Conservation (phyloP, 805 yeast species). For the Pichia sporocuriosa region DNA sequence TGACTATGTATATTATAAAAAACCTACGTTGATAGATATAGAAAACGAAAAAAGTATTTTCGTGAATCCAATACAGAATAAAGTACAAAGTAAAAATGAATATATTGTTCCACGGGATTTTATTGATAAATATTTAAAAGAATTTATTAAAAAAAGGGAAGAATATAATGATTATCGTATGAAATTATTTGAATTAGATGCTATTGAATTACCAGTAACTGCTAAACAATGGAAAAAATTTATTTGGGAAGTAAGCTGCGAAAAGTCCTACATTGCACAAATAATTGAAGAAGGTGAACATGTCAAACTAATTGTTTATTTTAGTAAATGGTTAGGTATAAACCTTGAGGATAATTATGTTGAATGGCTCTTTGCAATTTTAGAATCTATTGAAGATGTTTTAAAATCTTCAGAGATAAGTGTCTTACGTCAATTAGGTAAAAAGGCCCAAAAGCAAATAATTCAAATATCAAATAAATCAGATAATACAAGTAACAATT, state of each 20-base stretch:
- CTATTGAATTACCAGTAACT: slow-evolving; percentile 31
- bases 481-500: too few species aligned
- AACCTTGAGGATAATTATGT: slow-evolving; percentile 24
- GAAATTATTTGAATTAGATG: slow-evolving; percentile 21
- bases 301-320: slow-evolving; percentile 35
- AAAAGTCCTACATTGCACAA: slow-evolving; percentile 24
- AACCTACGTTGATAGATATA: too few species aligned
- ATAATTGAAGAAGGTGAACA: slow-evolving; percentile 31
- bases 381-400: slow-evolving; percentile 34
- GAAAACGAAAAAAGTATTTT: too few species aligned
- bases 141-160: slow-evolving; percentile 14
- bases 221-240: slow-evolving; percentile 38
- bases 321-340: slow-evolving; percentile 36
- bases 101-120: neutral
- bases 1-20: slow-evolving; percentile 6
- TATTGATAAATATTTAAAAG: slow-evolving; percentile 12
- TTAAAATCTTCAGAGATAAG: slow-evolving; percentile 34
- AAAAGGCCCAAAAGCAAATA: slow-evolving; percentile 26
- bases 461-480: too few species aligned
- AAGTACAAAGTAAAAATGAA: neutral
- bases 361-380: slow-evolving; percentile 36
- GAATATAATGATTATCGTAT: slow-evolving; percentile 18
- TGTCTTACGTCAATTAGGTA: slow-evolving; percentile 35
- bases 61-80: neutral
- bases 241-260: slow-evolving; percentile 31